Conservation (phyloP, 306 rosid genomes). For the Oxytropis ochrocephala region DNA sequence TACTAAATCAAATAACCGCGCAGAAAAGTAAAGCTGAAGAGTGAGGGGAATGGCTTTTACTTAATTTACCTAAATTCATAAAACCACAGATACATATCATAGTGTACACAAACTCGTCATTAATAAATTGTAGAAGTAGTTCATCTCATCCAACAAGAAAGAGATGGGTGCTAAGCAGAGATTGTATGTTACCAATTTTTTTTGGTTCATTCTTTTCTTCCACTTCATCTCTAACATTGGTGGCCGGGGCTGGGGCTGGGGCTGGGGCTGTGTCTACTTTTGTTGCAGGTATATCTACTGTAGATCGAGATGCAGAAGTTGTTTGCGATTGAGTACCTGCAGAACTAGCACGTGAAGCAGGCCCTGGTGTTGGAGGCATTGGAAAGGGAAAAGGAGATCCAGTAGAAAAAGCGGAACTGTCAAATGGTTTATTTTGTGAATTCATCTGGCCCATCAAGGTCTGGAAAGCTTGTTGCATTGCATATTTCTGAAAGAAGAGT, state of each 20-base stretch:
- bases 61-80: not conserved
- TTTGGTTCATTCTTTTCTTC: conserved; percentile 45
- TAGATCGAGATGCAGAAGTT: conserved; percentile 38
- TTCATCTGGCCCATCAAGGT: conserved; percentile 89
- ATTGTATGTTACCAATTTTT: conserved; percentile 52
- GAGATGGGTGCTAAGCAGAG: not conserved
- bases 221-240: conserved; percentile 35
- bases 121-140: conserved; percentile 8
- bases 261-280: conserved; percentile 48
- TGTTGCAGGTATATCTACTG: conserved; percentile 69
- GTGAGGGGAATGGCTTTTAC: not conserved
- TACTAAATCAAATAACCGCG: not conserved
- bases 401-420: conserved; percentile 51
- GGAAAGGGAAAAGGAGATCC: conserved; percentile 87
- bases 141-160: conserved; percentile 6
- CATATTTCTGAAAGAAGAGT: conserved; percentile 67
- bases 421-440: conserved; percentile 59
- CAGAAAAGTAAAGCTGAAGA: not conserved
- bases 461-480: conserved; percentile 99
- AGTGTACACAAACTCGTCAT: not conserved
- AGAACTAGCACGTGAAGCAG: conserved; percentile 33
- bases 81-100: not conserved
- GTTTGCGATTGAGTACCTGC: conserved; percentile 26
- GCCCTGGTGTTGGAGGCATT: conserved; percentile 41
- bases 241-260: conserved; percentile 34